A percentile compares a stretch with the other conserved stretches of the same genome.
phyloP scores from a whole-genome alignment of 2,329 filamentous ascomycete genomes.

The Ophiostoma montium region DNA sequence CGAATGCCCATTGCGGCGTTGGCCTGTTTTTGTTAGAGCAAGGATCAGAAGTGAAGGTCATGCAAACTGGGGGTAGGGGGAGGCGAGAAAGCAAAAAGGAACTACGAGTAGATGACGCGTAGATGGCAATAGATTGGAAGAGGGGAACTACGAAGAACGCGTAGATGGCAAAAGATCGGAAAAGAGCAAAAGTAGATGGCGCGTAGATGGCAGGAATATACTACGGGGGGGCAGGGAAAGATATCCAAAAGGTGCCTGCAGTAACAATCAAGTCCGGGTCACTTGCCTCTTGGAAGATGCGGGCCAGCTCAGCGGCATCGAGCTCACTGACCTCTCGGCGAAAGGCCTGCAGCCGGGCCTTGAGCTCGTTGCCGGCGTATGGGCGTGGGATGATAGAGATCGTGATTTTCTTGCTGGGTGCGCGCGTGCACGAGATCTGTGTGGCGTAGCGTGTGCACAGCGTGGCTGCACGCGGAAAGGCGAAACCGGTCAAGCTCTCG shows the following conservation, averaged over 20 bases:
- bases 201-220: background rate
- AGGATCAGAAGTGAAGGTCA: background rate
- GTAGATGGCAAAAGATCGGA: background rate
- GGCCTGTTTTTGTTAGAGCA: conserved; percentile 18
- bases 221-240: background rate
- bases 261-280: background rate
- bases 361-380: conserved; percentile 10
- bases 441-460: conserved; percentile 19
- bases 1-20: conserved; percentile 32
- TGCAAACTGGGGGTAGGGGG: too few species aligned
- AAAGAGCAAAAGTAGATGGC: background rate
- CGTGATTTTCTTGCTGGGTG: conserved; percentile 14
- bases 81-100: background rate
- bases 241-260: background rate
- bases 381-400: conserved; percentile 18
- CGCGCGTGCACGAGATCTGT: conserved; percentile 18
- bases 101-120: background rate
- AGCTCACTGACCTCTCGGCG: conserved; percentile 16
- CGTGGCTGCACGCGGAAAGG: conserved; percentile 14
- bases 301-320: conserved; percentile 19
- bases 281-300: conserved; percentile 27
- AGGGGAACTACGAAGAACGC: background rate
- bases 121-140: background rate
- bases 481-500: conserved; percentile 33
- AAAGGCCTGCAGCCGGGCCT: conserved; percentile 15